These are phyloP conservation scores for Monilinia fructigena DNA, from an alignment of 2,329 filamentous ascomycete species.

Conservation along the genomic window DNA sequence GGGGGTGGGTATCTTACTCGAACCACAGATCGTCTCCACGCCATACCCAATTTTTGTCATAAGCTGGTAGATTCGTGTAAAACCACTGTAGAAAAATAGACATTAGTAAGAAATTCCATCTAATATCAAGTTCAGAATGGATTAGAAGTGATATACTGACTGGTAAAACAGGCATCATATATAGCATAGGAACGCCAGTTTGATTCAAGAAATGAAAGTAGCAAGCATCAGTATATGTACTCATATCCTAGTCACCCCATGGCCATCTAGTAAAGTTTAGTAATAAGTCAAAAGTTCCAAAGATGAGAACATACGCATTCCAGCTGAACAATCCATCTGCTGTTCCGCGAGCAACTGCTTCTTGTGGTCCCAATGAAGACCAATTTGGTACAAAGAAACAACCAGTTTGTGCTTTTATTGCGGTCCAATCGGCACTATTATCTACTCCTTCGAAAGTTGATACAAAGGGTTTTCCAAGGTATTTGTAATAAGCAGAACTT, in stretches of 20 bases:
- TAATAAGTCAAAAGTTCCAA: neutral
- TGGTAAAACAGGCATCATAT: neutral
- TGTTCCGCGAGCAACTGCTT: neutral
- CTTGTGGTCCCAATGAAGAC: neutral
- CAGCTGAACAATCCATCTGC: conserved; percentile 7
- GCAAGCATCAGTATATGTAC: conserved; percentile 5
- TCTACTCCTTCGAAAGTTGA: conserved; percentile 7
- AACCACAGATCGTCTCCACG: neutral
- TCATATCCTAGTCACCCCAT: conserved; percentile 1
- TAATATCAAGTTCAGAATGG: too few species aligned
- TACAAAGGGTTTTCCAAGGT: neutral
- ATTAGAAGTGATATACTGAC: neutral
- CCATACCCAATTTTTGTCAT: conserved; percentile 9
- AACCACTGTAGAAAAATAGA: neutral
- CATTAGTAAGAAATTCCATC: neutral
- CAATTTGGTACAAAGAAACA: neutral
- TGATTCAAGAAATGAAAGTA: conserved; percentile 9
- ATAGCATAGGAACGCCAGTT: neutral
- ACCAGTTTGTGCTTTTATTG: neutral
- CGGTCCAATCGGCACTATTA: conserved; percentile 1
- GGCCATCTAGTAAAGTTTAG: conserved; percentile 6
- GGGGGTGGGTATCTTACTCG: conserved; percentile 1
- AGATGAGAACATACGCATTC: neutral
- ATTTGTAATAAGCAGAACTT: neutral
- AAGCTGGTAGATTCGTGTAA: conserved; percentile 11